Evolutionary conservation across 495 filamentous ascomycete species (phyloP).

Genomic region (Hypoxylon rickii): DNA sequence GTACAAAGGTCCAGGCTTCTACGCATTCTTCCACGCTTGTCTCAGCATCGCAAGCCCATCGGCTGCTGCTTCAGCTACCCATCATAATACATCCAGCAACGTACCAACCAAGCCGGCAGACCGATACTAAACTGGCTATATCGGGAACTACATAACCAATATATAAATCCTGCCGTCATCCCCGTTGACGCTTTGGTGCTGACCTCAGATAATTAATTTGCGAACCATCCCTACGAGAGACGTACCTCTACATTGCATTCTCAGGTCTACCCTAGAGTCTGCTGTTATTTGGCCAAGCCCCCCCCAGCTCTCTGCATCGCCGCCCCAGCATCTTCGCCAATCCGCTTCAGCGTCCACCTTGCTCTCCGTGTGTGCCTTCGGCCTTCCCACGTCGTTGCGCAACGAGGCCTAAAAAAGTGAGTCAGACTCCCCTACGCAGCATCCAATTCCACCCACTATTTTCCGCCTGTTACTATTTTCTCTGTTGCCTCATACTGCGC

Average conservation of each 20-base stretch:
- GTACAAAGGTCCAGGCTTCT: slow-evolving; percentile 32
- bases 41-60: slow-evolving; percentile 35
- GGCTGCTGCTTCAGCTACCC: slow-evolving; percentile 20
- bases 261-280: neutral
- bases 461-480: slow-evolving; percentile 29
- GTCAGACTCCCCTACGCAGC: slow-evolving; percentile 44
- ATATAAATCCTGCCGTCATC: slow-evolving; percentile 41
- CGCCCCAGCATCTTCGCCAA: slow-evolving; percentile 43
- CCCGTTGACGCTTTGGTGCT: slow-evolving; percentile 41
- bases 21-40: slow-evolving; percentile 40
- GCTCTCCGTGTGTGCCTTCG: slow-evolving; percentile 28
- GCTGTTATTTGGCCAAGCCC: slow-evolving; percentile 42
- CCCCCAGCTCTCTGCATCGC: slow-evolving; percentile 42
- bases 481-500: slow-evolving; percentile 22
- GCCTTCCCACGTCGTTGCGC: slow-evolving; percentile 37
- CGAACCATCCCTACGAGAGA: slow-evolving; percentile 27
- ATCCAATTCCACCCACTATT: neutral
- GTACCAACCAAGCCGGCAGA: slow-evolving; percentile 13
- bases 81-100: slow-evolving; percentile 23
- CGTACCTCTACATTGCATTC: slow-evolving; percentile 2
- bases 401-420: slow-evolving; percentile 45
- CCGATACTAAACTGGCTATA: slow-evolving; percentile 25
- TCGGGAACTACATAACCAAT: slow-evolving; percentile 29
- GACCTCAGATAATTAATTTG: slow-evolving; percentile 43
- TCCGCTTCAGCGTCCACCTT: slow-evolving; percentile 35